Percentiles rank a stretch among this genome's conserved stretches.
Evolutionary conservation across 2,329 filamentous ascomycete species (phyloP).

Genomic region (Raffaelea albimanens): DNA sequence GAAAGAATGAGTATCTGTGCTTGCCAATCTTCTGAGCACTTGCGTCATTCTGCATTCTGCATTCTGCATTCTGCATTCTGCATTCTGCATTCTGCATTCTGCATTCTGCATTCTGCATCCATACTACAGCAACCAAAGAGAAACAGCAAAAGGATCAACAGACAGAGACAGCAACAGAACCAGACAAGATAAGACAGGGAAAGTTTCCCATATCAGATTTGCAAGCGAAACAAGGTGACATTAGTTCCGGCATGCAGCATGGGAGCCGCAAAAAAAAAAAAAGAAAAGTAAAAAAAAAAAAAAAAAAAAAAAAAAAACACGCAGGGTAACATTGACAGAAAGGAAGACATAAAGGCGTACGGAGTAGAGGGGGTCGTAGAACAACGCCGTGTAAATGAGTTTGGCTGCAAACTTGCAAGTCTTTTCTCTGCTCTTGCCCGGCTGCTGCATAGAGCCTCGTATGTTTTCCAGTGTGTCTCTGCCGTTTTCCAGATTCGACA

Average conservation of each 20-base stretch:
- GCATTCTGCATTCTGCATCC: neutral
- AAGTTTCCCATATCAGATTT: neutral
- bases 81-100: neutral
- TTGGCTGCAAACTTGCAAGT: no score
- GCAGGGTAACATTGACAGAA: neutral
- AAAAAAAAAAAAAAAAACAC: neutral
- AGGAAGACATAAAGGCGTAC: neutral
- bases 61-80: neutral
- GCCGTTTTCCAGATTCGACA: no score
- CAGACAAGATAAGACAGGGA: neutral
- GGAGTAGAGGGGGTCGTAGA: neutral
- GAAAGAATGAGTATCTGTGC: neutral
- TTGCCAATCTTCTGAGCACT: neutral
- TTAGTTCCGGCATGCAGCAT: neutral
- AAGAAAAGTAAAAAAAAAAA: neutral
- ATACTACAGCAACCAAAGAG: neutral
- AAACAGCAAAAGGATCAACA: neutral
- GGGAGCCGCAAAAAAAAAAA: neutral
- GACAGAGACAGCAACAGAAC: neutral
- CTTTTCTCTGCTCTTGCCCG: no score
- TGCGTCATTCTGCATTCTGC: neutral
- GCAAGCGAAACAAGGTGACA: neutral
- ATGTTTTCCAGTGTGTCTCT: no score
- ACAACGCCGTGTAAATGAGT: no score
- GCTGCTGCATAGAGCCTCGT: no score